Base-by-base conservation (phyloP, 192 early-diverging fungal genomes). In the Coemansia sp. region DNA sequence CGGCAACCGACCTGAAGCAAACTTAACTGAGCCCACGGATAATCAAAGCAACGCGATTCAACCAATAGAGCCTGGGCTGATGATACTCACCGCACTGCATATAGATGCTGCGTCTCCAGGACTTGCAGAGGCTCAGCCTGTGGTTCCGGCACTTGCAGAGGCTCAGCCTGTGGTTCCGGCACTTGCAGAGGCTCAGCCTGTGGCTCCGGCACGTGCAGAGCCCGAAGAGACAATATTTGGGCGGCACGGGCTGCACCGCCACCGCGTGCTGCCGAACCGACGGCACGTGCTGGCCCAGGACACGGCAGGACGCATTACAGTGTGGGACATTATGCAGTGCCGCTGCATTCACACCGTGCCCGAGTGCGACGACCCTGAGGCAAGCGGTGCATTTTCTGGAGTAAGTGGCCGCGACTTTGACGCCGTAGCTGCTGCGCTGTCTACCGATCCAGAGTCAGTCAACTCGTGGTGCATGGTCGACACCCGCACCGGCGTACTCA, bases 391-490 rank as follows among this genome's bases (percentile, higher is more conserved):
- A 9, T 81, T 62, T 31, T 57, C 59, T 4, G 72, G 72, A 2
- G 38, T 81, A 3, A 69, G 48, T 57, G 79, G 79, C 23, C 68
- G 40, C 21, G 79, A 82, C 58, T 70, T 82, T 65, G 74, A 82
- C 7, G 50, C 66, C 5, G 65, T 77, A 36, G 56, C 69, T 12
- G 31, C 40, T 22, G 52, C 62, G 2, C 38, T 82, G 2, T 64
- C 64, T n/a, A 20, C 37, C 3, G 59, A 70, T 8, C 78, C 72
- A n/a, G 94, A 96, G 66, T 91, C 88, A 22, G 87, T 94, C 17
- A 87, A 88, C 25, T 84, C 91, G 31, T 99, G 97, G 97, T 97
- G 96, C 78, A 75, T 88, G 1, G 84, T 99, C 10, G 94, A 97
- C 75, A 96, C 89, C 7, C 89, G 91, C 40, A 91, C 91, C 47